phyloP scores from a whole-genome alignment of 1,284 basidiomycete genomes.

The Ceratobasidium sp. region DNA sequence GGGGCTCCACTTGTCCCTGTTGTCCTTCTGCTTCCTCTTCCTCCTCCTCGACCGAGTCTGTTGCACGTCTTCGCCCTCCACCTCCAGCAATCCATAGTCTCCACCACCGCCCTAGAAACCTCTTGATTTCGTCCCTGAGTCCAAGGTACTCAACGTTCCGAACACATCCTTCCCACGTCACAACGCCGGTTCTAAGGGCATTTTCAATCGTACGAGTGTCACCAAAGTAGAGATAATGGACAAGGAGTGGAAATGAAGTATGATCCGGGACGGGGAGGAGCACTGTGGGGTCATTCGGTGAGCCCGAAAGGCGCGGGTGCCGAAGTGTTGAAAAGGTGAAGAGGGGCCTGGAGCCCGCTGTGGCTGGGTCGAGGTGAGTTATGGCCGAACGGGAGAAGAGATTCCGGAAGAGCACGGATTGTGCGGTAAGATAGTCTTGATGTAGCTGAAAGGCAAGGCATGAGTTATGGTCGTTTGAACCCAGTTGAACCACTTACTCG shows the following conservation, averaged over 20 bases:
- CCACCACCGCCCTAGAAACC: conserved; percentile 33
- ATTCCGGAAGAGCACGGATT: conserved; percentile 69
- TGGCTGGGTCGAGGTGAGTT: conserved; percentile 58
- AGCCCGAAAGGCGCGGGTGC: conserved; percentile 46
- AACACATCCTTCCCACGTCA: conserved; percentile 79
- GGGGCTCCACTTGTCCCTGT: neutral
- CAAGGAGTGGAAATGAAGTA: conserved; percentile 68
- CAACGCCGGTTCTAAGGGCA: conserved; percentile 61
- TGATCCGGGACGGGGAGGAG: conserved; percentile 80
- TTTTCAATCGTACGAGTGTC: conserved; percentile 63
- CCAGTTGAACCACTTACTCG: conserved; percentile 56
- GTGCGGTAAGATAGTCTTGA: conserved; percentile 72
- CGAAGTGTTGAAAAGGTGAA: conserved; percentile 41
- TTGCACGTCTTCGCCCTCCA: conserved; percentile 1
- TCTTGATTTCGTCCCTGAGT: conserved; percentile 58
- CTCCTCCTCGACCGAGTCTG: conserved; percentile 14
- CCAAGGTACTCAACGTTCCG: conserved; percentile 81
- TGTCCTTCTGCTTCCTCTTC: conserved; percentile 28
- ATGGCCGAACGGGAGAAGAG: conserved; percentile 70
- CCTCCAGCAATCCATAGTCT: conserved; percentile 28
- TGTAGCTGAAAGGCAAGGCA: conserved; percentile 60
- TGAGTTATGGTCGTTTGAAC: neutral
- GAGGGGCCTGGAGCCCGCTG: conserved; percentile 42
- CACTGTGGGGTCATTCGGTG: conserved; percentile 62
- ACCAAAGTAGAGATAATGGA: conserved; percentile 82